Conservation (phyloP, 257 asterid species). For the Solanum bulbocastanum region DNA sequence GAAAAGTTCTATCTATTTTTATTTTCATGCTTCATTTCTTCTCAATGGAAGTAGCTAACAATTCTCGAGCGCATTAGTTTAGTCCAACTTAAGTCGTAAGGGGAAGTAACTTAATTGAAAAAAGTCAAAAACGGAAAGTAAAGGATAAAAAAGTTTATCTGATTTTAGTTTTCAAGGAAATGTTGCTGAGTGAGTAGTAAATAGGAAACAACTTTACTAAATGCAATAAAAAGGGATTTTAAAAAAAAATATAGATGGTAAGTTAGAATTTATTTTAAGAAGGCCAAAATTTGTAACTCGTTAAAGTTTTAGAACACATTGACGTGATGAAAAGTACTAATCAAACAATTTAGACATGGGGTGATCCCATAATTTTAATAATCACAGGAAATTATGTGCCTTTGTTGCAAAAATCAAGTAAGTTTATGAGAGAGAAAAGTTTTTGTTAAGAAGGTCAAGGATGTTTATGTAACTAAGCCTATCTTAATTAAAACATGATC, state of each 20-base stretch:
- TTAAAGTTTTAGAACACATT: neutral
- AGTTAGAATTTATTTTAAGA: neutral
- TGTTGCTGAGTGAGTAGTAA: neutral
- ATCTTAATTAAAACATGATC: neutral
- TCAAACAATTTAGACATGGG: neutral
- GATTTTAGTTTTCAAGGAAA: neutral
- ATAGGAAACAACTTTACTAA: neutral
- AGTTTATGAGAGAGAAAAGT: neutral
- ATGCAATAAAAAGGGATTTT: neutral
- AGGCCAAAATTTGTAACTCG: neutral
- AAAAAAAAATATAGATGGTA: neutral
- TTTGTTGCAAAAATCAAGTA: neutral
- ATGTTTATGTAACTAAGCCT: neutral
- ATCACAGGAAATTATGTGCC: neutral
- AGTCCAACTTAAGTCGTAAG: neutral
- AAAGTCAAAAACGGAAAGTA: neutral
- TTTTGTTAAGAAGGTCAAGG: neutral
- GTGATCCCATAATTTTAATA: neutral
- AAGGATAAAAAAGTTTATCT: neutral
- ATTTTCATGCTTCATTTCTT: neutral
- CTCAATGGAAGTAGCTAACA: neutral
- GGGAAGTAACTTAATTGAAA: neutral
- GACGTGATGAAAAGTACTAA: neutral
- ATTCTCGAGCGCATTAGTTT: neutral
- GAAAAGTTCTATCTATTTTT: neutral